Evolutionary conservation across 805 yeast species (phyloP).

Genomic region (Pichia ethanolica): DNA sequence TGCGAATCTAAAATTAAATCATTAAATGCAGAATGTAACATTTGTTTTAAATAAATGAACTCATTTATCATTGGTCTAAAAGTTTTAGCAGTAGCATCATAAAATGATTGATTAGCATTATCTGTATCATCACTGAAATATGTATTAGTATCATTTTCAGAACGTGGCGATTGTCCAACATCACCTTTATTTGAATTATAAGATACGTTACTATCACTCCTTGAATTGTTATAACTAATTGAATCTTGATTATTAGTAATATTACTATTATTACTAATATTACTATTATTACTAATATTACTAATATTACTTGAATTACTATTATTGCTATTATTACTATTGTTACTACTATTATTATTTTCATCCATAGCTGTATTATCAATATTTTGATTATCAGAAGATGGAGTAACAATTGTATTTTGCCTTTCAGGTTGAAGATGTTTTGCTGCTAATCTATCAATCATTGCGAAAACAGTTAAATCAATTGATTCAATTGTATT

Average conservation of each 20-base stretch:
- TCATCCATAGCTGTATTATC: background rate
- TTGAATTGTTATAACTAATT: too few species aligned
- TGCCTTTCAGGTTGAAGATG: slow-evolving; percentile 9
- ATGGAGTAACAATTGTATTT: slow-evolving; percentile 12
- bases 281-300: background rate
- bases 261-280: background rate
- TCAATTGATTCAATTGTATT: slow-evolving; percentile 56
- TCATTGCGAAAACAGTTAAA: slow-evolving; percentile 42
- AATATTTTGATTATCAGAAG: too few species aligned
- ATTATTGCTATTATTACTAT: too few species aligned
- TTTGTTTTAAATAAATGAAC: slow-evolving; percentile 68
- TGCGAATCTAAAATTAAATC: slow-evolving; percentile 62
- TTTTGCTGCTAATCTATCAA: slow-evolving; percentile 20
- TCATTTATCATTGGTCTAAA: slow-evolving; percentile 50
- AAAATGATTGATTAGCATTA: slow-evolving; percentile 18
- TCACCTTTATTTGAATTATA: background rate
- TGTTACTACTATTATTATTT: too few species aligned
- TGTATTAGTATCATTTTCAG: slow-evolving; percentile 9
- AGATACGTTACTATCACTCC: too few species aligned
- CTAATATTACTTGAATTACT: background rate
- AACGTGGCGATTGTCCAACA: background rate
- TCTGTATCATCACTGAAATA: slow-evolving; percentile 12
- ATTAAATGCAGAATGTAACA: slow-evolving; percentile 52
- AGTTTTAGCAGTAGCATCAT: slow-evolving; percentile 27
- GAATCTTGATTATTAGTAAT: background rate